Percentiles rank a stretch among this genome's conserved stretches.
Evolutionary conservation across 78 protist species (phyloP).

Genomic region (Acrasis kona): DNA sequence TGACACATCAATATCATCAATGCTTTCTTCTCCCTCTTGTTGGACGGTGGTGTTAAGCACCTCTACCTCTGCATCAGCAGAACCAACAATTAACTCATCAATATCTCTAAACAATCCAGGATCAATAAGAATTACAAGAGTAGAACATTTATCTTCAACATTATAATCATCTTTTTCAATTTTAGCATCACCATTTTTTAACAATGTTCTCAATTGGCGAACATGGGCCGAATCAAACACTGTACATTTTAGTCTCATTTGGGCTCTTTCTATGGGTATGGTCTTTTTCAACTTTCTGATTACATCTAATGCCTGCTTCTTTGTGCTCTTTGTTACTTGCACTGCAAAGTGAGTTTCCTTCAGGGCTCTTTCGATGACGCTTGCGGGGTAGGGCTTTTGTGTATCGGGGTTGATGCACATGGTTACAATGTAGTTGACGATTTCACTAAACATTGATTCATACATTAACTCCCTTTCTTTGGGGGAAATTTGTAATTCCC

Average conservation of each 20-base stretch:
- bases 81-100: not conserved
- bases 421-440: constrained; percentile 63
- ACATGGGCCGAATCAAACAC: not conserved
- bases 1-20: too few species aligned
- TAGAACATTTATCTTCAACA: not conserved
- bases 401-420: constrained; percentile 41
- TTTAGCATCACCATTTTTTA: not conserved
- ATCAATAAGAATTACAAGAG: not conserved
- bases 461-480: constrained; percentile 66
- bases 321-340: constrained; percentile 40
- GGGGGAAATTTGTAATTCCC: constrained; percentile 84
- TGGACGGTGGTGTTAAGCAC: too few species aligned
- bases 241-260: constrained; percentile 39
- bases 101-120: not conserved
- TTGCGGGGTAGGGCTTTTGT: constrained; percentile 54
- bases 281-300: constrained; percentile 27
- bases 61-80: too few species aligned
- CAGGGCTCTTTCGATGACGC: constrained; percentile 75
- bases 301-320: constrained; percentile 76
- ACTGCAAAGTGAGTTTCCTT: constrained; percentile 58
- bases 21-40: not conserved
- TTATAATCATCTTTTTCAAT: not conserved
- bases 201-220: not conserved
- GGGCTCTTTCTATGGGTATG: constrained; percentile 67
- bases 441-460: constrained; percentile 39